Evolutionary conservation across 495 filamentous ascomycete species (phyloP), one percentile per base, ranked within the genome.

Genomic region (Hypomontagnella monticulosa): DNA sequence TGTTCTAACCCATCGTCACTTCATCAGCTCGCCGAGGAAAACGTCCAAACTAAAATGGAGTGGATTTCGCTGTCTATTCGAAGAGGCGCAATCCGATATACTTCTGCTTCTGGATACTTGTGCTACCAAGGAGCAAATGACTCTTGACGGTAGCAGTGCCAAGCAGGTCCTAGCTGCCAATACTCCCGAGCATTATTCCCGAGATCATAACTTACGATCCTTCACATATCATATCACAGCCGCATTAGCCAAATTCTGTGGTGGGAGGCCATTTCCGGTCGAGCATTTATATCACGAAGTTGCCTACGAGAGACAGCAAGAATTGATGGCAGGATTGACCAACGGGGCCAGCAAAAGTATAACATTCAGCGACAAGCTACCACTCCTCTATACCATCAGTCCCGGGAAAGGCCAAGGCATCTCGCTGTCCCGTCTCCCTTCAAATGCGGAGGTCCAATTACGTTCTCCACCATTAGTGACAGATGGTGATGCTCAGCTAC

Each of bases 111-210:
- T 84, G 34, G 81, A 84, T 67, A 75, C 78, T 8, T 82, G 80
- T 52, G 75, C 75, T 27, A 43, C 75, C 4, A 74, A 75, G 14
- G 81, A 85, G 53, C 75, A 78, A 18, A 69, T 77, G 4, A 66
- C 70, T 50, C 63, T 75, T 7, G 78, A 81, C 4, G 78, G 77
- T 19, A 77, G 78, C 63, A 83, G 81, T 40, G 71, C 75, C 27
- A 86, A 86, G 67, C 84, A 85, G 66, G 78, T 77, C n/a, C 84
- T 86, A 53, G 81, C 84, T 4, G 80, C 83, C 6, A 83, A 77
- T 40, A 79, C 74, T 4, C 81, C 79, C 1, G 83, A 86, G 11
- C 79, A 85, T 58, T 74, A 66, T 60, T 57, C 72, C 14, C 65
- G 75, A 6, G 81, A 84, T 18, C 53, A 75, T 16, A 77, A 75